Base-by-base conservation (phyloP, 345 rosid species). In the Linum usitatissimum region DNA sequence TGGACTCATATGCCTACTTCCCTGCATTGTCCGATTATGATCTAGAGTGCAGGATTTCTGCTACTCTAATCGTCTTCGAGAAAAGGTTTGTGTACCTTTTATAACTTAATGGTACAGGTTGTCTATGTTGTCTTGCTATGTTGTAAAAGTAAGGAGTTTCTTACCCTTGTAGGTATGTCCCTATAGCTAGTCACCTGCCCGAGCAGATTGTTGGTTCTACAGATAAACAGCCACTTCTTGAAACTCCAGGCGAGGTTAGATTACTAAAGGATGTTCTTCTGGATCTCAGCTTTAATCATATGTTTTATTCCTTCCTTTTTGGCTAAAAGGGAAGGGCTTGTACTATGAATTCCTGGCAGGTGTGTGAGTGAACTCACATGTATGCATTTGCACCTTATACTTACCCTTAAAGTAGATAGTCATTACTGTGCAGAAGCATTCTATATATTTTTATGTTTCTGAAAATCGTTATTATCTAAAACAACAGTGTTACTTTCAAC, bases 161-260 rank as follows among this genome's bases (percentile, higher is more conserved):
- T 65, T 45, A 34, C 54, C 53, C 55, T 59, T 59, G 28, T 30
- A 92, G 98, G 86, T 79, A 89, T 72, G 77, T 76, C 64, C 74
- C 64, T 70, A 61, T 80, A 55, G 84, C 74, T 30, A 71, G 73
- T 76, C 82, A 75, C 77, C 66, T 61, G 8, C 64, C 95, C 20
- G 86, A 85, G 81, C 85, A 57, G 62, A 79, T 86, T 48, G 72
- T 81, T 60, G 90, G 94, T 65, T 87, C 88, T 28, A 87, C 97
- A 66, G 84, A 87, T 68, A 73, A 81, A 77, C 95, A 81, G 69
- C 86, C 91, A 59, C 91, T 92, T 76, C 91, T 92, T 62, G 94
- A 89, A 76, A 85, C 96, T 70, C 96, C 96, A 0, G 91, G 96
- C 18, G 97, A 93, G 84, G 99, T 87, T 61, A 53, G 68, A 45